These are phyloP conservation scores for Suaeda aralocaspica DNA, from an alignment of 148 eudicot species.

Conservation along the genomic window DNA sequence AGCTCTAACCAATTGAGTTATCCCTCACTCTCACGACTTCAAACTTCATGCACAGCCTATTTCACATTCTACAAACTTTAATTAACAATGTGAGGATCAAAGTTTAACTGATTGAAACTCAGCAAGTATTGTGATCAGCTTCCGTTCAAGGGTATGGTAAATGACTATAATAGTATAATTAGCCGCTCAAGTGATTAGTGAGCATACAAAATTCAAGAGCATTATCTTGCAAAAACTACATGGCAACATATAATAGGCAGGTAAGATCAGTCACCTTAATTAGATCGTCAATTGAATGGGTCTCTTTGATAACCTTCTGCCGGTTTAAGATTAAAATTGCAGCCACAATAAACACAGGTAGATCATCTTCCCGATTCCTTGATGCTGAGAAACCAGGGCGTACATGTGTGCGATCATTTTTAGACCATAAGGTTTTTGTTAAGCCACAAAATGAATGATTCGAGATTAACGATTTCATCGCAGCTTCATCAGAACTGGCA, in stretches of 20 bases:
- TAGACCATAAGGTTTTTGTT: conserved; percentile 78
- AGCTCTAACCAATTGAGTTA: too few species aligned
- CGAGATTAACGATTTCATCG: conserved; percentile 43
- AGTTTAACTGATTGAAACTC: background rate
- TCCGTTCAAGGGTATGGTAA: background rate
- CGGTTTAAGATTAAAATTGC: conserved; percentile 83
- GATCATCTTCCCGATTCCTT: conserved; percentile 68
- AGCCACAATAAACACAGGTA: conserved; percentile 91
- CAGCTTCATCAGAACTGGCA: conserved; percentile 46
- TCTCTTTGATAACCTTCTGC: conserved; percentile 72
- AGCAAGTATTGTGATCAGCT: background rate
- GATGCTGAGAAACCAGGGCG: conserved; percentile 40
- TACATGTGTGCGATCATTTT: conserved; percentile 47
- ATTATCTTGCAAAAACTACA: background rate
- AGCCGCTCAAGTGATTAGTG: background rate
- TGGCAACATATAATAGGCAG: conserved; percentile 7
- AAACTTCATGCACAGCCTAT: background rate
- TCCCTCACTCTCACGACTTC: too few species aligned
- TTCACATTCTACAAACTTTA: background rate
- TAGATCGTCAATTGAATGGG: conserved; percentile 88
- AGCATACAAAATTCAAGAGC: background rate
- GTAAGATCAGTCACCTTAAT: conserved; percentile 60
- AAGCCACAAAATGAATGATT: conserved; percentile 80
- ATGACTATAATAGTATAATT: background rate
- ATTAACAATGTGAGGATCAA: background rate